Evolutionary conservation across 768 basidiomycete species (phyloP).

Genomic region (Boletus coccyginus): DNA sequence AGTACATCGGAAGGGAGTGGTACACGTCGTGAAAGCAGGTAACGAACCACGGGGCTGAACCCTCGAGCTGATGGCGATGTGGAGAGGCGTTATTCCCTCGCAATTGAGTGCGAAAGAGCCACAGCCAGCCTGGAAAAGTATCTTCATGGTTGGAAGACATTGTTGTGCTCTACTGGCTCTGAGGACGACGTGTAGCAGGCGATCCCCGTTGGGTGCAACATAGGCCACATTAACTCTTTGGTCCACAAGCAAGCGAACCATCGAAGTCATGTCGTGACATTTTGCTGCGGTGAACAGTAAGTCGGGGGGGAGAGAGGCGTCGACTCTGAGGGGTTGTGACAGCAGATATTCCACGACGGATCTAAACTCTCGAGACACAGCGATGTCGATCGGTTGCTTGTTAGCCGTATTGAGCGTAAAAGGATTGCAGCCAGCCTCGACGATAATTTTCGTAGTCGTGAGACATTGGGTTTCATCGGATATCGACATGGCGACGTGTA

Average conservation of each 20-base stretch:
- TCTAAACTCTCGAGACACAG: neutral
- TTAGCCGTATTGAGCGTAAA: neutral
- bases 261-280: accelerated
- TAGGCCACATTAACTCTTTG: neutral
- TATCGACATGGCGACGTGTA: neutral
- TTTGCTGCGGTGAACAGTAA: neutral
- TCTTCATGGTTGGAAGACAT: neutral
- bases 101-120: no score
- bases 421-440: neutral
- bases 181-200: neutral
- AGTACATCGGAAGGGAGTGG: neutral
- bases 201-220: no score
- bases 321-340: neutral
- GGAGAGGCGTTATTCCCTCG: neutral
- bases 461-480: neutral
- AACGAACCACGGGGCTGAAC: neutral
- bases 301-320: no score
- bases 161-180: neutral
- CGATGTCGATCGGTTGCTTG: neutral
- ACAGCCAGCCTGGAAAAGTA: neutral
- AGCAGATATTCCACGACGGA: neutral
- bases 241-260: neutral
- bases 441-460: neutral
- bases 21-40: neutral
- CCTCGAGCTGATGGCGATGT: neutral